Percentiles rank a stretch among this genome's conserved stretches.
phyloP scores from a whole-genome alignment of 169 alveolate species.

The Perkinsus marinus region DNA sequence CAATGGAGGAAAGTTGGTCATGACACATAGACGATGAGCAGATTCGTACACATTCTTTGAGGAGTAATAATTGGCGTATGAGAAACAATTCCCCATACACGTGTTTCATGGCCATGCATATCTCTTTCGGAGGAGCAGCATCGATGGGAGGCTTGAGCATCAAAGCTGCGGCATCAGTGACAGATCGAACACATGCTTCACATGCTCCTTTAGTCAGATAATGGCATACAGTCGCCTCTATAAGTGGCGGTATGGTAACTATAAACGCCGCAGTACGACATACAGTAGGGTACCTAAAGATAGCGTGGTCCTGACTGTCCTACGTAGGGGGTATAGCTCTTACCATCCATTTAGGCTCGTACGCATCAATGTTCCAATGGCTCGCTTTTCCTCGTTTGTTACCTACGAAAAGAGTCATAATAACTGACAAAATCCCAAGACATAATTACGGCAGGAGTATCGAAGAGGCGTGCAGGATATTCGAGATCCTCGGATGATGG shows the following conservation, averaged over 20 bases:
- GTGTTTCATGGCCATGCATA: no score
- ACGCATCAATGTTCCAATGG: not conserved
- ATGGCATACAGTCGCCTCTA: not conserved
- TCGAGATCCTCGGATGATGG: not conserved
- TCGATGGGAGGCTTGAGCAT: no score
- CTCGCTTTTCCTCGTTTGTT: not conserved
- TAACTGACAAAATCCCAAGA: no score
- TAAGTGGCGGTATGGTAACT: not conserved
- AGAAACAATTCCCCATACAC: not conserved
- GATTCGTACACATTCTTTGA: not conserved
- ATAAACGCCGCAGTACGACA: not conserved
- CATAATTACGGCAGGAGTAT: not conserved
- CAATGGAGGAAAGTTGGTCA: not conserved
- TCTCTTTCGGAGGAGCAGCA: no score
- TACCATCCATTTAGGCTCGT: not conserved
- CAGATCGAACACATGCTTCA: not conserved
- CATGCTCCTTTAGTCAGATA: not conserved
- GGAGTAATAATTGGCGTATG: not conserved
- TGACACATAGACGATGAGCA: not conserved
- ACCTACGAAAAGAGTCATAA: not conserved
- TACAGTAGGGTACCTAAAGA: not conserved
- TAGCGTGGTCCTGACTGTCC: not conserved
- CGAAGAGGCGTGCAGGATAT: not conserved
- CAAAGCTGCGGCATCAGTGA: not conserved
- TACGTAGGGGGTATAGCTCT: not conserved